These are phyloP conservation scores for Caryopteris hybrid DNA, from an alignment of 305 asterid species.

Conservation along the genomic window DNA sequence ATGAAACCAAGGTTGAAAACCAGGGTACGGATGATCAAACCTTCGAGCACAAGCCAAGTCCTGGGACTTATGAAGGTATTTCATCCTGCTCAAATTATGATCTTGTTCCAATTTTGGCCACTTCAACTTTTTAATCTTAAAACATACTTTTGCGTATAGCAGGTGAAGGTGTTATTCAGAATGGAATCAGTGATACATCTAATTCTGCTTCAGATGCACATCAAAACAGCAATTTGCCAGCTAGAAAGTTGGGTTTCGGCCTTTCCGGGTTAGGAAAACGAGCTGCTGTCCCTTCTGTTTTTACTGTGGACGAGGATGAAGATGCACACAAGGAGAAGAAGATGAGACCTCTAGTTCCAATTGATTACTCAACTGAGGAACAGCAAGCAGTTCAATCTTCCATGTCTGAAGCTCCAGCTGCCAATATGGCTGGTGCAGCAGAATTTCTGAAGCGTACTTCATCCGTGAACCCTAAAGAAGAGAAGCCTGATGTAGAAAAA, in stretches of 20 bases:
- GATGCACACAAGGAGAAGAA: conserved; percentile 90
- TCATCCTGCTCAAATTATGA: conserved; percentile 13
- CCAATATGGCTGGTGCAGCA: conserved; percentile 61
- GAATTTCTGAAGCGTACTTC: conserved; percentile 66
- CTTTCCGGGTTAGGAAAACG: conserved; percentile 84
- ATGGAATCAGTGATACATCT: conserved; percentile 55
- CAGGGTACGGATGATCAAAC: conserved; percentile 43
- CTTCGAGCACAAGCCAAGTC: conserved; percentile 36
- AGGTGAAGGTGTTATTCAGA: conserved; percentile 54
- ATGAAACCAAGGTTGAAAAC: conserved; percentile 37
- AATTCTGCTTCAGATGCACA: conserved; percentile 41
- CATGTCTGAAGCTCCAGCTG: conserved; percentile 46
- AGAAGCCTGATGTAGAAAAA: conserved; percentile 61
- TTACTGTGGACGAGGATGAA: conserved; percentile 88
- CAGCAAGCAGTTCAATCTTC: conserved; percentile 51
- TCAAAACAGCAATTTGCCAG: conserved; percentile 56
- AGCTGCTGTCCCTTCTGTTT: conserved; percentile 89
- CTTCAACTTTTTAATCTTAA: conserved; percentile 8
- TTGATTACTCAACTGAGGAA: conserved; percentile 95
- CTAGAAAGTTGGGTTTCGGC: conserved; percentile 90
- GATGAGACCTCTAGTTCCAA: conserved; percentile 98
- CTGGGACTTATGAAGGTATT: conserved; percentile 38
- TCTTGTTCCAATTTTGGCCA: neutral
- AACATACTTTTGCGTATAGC: conserved; percentile 23
- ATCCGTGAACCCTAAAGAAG: conserved; percentile 57